Percentiles rank a stretch among this genome's conserved stretches.
Conservation (phyloP, 495 filamentous ascomycete genomes). For the Friedmanniomyces simplex region DNA sequence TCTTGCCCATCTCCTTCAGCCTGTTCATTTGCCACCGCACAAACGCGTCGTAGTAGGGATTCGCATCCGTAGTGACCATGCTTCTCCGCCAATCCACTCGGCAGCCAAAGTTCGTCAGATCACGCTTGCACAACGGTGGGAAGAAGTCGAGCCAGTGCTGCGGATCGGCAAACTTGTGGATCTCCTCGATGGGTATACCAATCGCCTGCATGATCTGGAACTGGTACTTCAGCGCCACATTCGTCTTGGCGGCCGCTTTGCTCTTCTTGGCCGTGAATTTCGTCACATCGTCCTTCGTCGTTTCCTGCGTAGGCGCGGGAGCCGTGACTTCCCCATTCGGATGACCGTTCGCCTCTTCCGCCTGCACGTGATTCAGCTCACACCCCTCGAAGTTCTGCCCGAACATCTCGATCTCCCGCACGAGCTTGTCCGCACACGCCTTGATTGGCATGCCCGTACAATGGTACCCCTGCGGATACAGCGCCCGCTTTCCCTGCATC, state of each 20-base stretch:
- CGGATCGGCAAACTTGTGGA: slow-evolving; percentile 83
- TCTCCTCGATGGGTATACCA: slow-evolving; percentile 74
- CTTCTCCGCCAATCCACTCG: slow-evolving; percentile 86
- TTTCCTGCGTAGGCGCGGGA: slow-evolving; percentile 46
- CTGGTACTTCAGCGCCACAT: slow-evolving; percentile 77
- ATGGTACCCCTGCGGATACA: slow-evolving; percentile 91
- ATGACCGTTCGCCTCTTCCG: slow-evolving; percentile 48
- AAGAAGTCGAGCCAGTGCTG: slow-evolving; percentile 82
- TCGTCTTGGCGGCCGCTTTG: slow-evolving; percentile 79
- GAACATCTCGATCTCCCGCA: slow-evolving; percentile 79
- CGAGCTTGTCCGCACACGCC: slow-evolving; percentile 89
- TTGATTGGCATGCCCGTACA: slow-evolving; percentile 98
- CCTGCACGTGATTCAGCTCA: slow-evolving; percentile 33
- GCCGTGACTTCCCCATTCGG: slow-evolving; percentile 41
- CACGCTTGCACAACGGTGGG: slow-evolving; percentile 67
- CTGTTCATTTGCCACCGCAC: slow-evolving; percentile 97
- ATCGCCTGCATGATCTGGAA: slow-evolving; percentile 83
- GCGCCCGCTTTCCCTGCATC: slow-evolving; percentile 76
- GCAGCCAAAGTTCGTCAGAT: slow-evolving; percentile 74
- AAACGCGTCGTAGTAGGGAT: slow-evolving; percentile 94
- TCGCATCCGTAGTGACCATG: slow-evolving; percentile 91
- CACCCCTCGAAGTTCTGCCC: slow-evolving; percentile 76
- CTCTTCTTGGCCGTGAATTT: slow-evolving; percentile 93
- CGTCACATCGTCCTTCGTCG: slow-evolving; percentile 63
- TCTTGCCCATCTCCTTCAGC: slow-evolving; percentile 79